Percentiles rank a stretch among this genome's conserved stretches.
phyloP scores from a whole-genome alignment of 2,329 filamentous ascomycete genomes.

The Aspergillus melleus region DNA sequence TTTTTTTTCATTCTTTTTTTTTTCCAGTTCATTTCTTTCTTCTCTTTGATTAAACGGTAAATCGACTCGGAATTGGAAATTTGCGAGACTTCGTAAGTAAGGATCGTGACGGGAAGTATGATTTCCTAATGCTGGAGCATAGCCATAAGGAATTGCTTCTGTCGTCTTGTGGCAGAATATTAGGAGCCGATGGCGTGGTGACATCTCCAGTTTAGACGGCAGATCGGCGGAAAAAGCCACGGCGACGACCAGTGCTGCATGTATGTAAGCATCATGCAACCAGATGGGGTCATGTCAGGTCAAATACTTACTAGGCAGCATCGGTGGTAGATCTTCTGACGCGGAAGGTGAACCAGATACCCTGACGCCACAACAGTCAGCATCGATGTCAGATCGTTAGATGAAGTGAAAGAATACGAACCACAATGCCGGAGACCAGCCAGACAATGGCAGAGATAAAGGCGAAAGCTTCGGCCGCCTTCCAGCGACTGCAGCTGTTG shows the following conservation, averaged over 20 bases:
- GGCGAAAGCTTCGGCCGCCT: slow-evolving; percentile 68
- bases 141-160: no score
- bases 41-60: background rate
- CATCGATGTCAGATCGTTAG: background rate
- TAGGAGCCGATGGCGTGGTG: background rate
- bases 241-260: slow-evolving; percentile 5
- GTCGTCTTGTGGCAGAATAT: no score
- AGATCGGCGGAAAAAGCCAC: slow-evolving; percentile 12
- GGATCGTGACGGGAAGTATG: no score
- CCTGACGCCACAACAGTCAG: slow-evolving; percentile 16
- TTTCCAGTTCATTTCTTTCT: background rate
- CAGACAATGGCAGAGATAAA: slow-evolving; percentile 72
- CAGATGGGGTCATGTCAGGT: background rate
- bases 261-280: background rate
- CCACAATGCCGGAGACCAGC: slow-evolving; percentile 64
- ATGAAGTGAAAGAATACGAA: slow-evolving; percentile 21
- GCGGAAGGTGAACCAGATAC: slow-evolving; percentile 40
- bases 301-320: background rate
- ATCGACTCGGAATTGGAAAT: background rate
- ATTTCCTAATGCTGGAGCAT: no score
- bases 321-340: slow-evolving; percentile 11
- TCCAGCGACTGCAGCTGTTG: slow-evolving; percentile 66
- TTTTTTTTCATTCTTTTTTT: background rate
- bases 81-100: background rate
- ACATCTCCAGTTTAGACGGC: slow-evolving; percentile 5